Percentiles rank a stretch among this genome's conserved stretches.
phyloP scores from a whole-genome alignment of 345 rosid genomes.

The Euphorbia lathyris region DNA sequence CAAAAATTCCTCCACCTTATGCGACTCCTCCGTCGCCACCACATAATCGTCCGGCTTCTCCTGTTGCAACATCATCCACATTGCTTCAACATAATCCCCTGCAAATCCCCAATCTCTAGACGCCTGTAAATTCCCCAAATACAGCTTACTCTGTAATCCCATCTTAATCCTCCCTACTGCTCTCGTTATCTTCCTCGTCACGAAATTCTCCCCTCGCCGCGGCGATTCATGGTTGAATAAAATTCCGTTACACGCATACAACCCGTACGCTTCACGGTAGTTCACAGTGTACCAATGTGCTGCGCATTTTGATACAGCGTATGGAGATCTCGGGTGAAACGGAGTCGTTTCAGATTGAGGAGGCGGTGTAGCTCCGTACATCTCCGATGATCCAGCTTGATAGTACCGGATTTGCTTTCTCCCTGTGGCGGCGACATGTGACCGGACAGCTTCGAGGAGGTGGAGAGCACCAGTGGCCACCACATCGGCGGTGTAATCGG shows the following conservation, averaged over 20 bases:
- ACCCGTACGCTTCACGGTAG: constrained; percentile 85
- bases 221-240: constrained; percentile 94
- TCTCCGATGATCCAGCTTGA: constrained; percentile 94
- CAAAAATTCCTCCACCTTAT: constrained; percentile 84
- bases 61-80: constrained; percentile 99
- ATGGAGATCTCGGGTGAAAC: constrained; percentile 95
- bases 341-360: constrained; percentile 80
- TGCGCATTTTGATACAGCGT: constrained; percentile 88
- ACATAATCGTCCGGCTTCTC: constrained; percentile 92
- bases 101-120: constrained; percentile 98
- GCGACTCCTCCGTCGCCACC: constrained; percentile 92
- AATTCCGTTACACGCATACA: constrained; percentile 91
- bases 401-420: constrained; percentile 50
- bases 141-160: constrained; percentile 79
- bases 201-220: constrained; percentile 86
- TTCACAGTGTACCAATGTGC: constrained; percentile 99
- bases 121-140: constrained; percentile 77
- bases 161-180: constrained; percentile 87
- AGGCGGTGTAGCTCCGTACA: constrained; percentile 94
- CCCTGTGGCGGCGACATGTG: constrained; percentile 62
- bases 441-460: constrained; percentile 88
- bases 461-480: constrained; percentile 96
- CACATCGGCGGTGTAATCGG: constrained; percentile 91
- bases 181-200: constrained; percentile 89
- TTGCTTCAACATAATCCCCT: constrained; percentile 92